Conservation (phyloP, 768 basidiomycete genomes). For the Pulveroboletus sp. region DNA sequence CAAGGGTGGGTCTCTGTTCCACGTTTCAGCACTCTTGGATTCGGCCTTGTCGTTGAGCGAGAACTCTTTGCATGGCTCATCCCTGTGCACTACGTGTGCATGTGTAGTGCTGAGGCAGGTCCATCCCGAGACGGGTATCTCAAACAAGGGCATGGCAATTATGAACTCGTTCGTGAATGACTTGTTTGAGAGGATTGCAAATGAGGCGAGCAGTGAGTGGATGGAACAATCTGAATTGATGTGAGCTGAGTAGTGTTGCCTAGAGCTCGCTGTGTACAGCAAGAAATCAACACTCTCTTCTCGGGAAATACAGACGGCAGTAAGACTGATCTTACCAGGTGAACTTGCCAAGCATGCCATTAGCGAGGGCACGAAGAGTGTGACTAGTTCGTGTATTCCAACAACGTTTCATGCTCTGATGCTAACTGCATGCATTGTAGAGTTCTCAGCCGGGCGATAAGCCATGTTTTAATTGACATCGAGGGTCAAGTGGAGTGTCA, state of each 20-base stretch:
- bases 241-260: not conserved
- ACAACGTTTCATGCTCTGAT: not conserved
- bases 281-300: constrained; percentile 74
- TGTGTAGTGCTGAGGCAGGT: constrained; percentile 57
- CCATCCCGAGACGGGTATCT: constrained; percentile 71
- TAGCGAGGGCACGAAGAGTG: constrained; percentile 66
- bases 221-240: not conserved
- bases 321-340: constrained; percentile 65
- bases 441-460: constrained; percentile 27
- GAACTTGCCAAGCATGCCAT: constrained; percentile 74
- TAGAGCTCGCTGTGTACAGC: constrained; percentile 61
- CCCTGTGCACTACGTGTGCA: no score
- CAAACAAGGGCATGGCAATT: constrained; percentile 59
- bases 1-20: constrained; percentile 37
- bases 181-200: constrained; percentile 56
- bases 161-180: constrained; percentile 62
- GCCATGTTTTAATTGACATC: not conserved
- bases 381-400: constrained; percentile 36
- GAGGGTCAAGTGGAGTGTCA: not conserved
- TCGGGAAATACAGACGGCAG: constrained; percentile 67
- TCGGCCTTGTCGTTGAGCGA: no score
- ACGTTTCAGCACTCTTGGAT: no score
- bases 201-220: constrained; percentile 45
- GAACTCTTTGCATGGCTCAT: not conserved
- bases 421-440: constrained; percentile 10